Conservation (phyloP, 768 basidiomycete genomes). For the Pleurotus ostreatus region DNA sequence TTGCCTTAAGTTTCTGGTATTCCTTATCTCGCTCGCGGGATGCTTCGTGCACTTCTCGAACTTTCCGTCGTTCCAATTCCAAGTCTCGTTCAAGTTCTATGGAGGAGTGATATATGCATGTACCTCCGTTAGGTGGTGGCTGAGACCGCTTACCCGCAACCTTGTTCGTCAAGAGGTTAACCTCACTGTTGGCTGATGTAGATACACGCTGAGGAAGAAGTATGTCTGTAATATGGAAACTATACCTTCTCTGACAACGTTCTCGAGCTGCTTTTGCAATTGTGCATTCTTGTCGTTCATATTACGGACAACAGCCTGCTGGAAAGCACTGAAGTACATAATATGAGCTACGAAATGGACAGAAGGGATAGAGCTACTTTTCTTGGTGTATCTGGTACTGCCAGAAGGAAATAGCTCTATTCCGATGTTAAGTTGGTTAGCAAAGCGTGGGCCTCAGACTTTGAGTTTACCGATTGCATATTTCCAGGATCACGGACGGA, state of each 20-base stretch:
- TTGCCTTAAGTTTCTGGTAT: constrained; percentile 81
- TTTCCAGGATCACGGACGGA: constrained; percentile 74
- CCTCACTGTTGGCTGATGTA: constrained; percentile 68
- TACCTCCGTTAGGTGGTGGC: neutral
- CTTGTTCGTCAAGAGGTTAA: constrained; percentile 67
- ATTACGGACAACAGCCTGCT: constrained; percentile 78
- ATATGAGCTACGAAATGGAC: constrained; percentile 11
- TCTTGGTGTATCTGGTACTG: constrained; percentile 89
- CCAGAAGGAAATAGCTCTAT: constrained; percentile 84
- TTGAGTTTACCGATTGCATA: constrained; percentile 62
- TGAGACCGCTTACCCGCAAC: constrained; percentile 43
- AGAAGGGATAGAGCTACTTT: constrained; percentile 39
- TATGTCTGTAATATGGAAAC: neutral
- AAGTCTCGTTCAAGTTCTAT: constrained; percentile 78
- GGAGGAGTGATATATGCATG: neutral
- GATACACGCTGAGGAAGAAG: neutral
- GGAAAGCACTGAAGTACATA: constrained; percentile 56
- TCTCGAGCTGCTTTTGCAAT: constrained; percentile 81
- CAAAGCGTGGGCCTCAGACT: too few species aligned
- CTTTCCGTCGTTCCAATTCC: constrained; percentile 73
- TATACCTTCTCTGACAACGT: constrained; percentile 79
- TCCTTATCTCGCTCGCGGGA: constrained; percentile 80
- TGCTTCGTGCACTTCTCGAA: constrained; percentile 68
- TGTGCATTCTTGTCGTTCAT: constrained; percentile 81
- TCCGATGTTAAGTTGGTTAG: neutral